Percentiles rank a stretch among this genome's conserved stretches.
Evolutionary conservation across 2,329 filamentous ascomycete species (phyloP).

Genomic region (Pezicula carpinea): DNA sequence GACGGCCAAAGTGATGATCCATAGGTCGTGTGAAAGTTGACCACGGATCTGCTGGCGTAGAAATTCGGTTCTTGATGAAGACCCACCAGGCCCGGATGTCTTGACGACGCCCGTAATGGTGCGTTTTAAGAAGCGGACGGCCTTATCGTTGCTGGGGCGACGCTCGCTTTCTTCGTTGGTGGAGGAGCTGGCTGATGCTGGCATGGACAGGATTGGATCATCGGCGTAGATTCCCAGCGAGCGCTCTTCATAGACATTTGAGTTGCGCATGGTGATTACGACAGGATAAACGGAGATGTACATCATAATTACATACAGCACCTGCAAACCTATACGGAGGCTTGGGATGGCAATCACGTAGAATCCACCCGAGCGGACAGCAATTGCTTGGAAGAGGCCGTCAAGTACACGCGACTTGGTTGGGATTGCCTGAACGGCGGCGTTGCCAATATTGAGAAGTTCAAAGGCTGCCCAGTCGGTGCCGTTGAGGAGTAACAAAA

Average conservation of each 20-base stretch:
- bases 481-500: conserved; percentile 55
- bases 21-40: conserved; percentile 63
- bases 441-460: conserved; percentile 59
- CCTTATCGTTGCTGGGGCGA: not conserved
- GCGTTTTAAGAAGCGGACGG: conserved; percentile 6
- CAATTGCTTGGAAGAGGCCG: conserved; percentile 61
- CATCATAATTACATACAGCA: conserved; percentile 61
- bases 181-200: not conserved
- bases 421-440: conserved; percentile 46
- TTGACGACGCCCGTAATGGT: conserved; percentile 2
- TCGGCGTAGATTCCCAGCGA: conserved; percentile 54
- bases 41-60: conserved; percentile 48
- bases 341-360: conserved; percentile 58
- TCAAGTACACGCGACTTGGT: conserved; percentile 52
- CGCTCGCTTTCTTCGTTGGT: not conserved
- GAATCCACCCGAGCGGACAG: conserved; percentile 61
- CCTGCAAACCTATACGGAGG: conserved; percentile 50
- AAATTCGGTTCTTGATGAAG: conserved; percentile 13
- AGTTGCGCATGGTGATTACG: conserved; percentile 60
- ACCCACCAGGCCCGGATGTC: not conserved
- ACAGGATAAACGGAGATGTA: conserved; percentile 62
- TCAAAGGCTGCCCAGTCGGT: conserved; percentile 64
- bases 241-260: conserved; percentile 68
- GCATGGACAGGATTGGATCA: conserved; percentile 1
- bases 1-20: conserved; percentile 58